Evolutionary conservation across 768 basidiomycete species (phyloP), one percentile per base, ranked within the genome.

Genomic region (Rhizopogon roseolus): DNA sequence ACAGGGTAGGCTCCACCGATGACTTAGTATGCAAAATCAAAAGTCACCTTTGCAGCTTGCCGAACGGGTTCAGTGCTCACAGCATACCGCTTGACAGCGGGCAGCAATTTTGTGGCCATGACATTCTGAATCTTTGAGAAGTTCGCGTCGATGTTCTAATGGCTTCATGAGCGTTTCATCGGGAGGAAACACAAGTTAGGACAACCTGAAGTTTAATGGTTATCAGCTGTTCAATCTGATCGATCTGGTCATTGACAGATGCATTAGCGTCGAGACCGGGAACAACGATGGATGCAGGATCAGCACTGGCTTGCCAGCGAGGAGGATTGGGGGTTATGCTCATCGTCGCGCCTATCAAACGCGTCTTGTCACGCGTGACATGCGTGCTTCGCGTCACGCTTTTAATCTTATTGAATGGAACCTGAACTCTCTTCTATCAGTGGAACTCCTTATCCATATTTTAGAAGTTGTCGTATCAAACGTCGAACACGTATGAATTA

Each of bases 221-320:
- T 57, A 96, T 95, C 63, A 95, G 78, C 66, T 97, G 95, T 69
- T 98, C 95, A 54, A 97, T 92, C 70, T 95, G 91, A 63, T 96
- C 93, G 51, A 93, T 87, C 72, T 97, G 94, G 62, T 87, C 92
- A 55, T 79, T 79, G 25, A 84, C 73, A 19, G 88, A 76, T 22
- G 88, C 86, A 9, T 73, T 75, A 1, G 78, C 80, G 61, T 93
- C 87, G 37, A 93, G 74, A 0, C 90, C 90, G 7, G 88, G 85
- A 3, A 92, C 75, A 13, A 73, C 65, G 51, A 93, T 90, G 42
- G 78, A 76, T 1, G 77, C 61, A 16, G 88, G 84, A 66, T 91
- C 80, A 5, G 74, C 57, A 28, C 76, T 81, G 7, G 89, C 87
- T 56, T 76, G 73, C 85, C 87, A 92, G 75, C 85, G 71, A 16